These are phyloP conservation scores for Rhizophagus clarus DNA, from an alignment of 192 early-diverging fungal genomes.

Conservation along the genomic window DNA sequence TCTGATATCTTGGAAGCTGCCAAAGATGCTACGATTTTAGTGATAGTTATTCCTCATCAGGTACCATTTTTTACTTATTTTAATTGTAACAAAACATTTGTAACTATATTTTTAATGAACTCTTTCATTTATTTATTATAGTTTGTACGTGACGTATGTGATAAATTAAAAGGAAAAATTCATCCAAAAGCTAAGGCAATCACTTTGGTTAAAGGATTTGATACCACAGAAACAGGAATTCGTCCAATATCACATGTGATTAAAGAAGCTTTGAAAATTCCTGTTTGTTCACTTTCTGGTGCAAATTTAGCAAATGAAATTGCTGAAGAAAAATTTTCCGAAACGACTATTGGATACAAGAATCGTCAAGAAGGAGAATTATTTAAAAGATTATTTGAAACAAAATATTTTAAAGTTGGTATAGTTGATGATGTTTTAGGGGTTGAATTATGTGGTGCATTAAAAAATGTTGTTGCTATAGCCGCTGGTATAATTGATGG, in stretches of 20 bases:
- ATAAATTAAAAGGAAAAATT: constrained; percentile 77
- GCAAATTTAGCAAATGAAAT: constrained; percentile 98
- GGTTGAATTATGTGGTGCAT: constrained; percentile 95
- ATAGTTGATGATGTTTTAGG: constrained; percentile 86
- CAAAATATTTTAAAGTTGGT: constrained; percentile 85
- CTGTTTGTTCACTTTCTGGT: constrained; percentile 84
- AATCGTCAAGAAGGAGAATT: constrained; percentile 71
- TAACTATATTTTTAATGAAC: background rate
- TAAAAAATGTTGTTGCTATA: constrained; percentile 98
- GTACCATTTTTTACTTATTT: constrained; percentile 40
- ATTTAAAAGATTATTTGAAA: constrained; percentile 84
- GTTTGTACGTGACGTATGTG: constrained; percentile 84
- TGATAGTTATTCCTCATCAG: constrained; percentile 96
- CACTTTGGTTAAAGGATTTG: constrained; percentile 94
- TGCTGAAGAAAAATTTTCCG: constrained; percentile 92
- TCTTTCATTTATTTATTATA: constrained; percentile 29
- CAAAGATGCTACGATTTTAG: constrained; percentile 83
- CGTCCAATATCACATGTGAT: constrained; percentile 75
- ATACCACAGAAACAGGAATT: constrained; percentile 73
- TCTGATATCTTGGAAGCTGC: constrained; percentile 80
- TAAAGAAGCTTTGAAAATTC: constrained; percentile 62
- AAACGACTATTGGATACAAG: constrained; percentile 88
- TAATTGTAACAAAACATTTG: background rate
- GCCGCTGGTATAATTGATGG: constrained; percentile 96
- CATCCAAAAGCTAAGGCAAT: constrained; percentile 81